A percentile compares a stretch with the other conserved stretches of the same genome.
Conservation (phyloP, 495 filamentous ascomycete genomes). For the Hapsidospora chrysogenum region DNA sequence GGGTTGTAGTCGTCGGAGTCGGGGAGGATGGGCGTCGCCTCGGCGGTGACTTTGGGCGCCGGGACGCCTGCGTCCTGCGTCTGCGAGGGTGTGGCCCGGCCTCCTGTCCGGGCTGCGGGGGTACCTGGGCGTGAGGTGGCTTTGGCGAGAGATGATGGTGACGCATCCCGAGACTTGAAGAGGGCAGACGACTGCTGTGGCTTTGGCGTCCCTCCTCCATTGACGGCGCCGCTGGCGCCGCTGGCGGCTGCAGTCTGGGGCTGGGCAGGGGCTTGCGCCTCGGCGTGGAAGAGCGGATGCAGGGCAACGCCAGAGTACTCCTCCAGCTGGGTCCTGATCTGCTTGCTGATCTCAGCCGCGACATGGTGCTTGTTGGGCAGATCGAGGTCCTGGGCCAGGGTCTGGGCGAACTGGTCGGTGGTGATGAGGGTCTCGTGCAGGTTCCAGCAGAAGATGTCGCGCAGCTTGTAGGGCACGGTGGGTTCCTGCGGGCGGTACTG, state of each 20-base stretch:
- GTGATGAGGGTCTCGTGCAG: constrained; percentile 88
- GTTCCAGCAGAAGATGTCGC: constrained; percentile 95
- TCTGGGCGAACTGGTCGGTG: constrained; percentile 82
- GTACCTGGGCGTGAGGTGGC: constrained; percentile 28
- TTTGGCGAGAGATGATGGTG: constrained; percentile 26
- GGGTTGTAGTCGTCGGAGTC: constrained; percentile 51
- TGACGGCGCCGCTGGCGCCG: constrained; percentile 7
- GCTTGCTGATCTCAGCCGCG: constrained; percentile 67
- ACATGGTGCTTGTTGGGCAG: constrained; percentile 55
- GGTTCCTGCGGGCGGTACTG: constrained; percentile 63
- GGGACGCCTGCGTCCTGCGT: background rate
- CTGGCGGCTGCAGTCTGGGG: constrained; percentile 14
- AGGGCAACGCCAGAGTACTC: constrained; percentile 91
- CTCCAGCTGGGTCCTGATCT: constrained; percentile 88
- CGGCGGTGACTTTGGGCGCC: constrained; percentile 28
- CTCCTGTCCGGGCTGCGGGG: constrained; percentile 10
- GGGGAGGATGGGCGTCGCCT: constrained; percentile 30
- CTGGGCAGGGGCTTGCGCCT: constrained; percentile 15
- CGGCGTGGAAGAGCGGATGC: constrained; percentile 74
- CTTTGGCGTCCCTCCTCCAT: constrained; percentile 16
- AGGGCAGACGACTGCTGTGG: constrained; percentile 3
- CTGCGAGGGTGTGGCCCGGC: constrained; percentile 2
- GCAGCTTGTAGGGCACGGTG: constrained; percentile 67
- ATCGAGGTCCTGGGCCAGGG: constrained; percentile 87
- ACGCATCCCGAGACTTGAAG: constrained; percentile 5